Evolutionary conservation across 108 stramenopile species (phyloP).

Genomic region (Aurantiochytrium sp.): DNA sequence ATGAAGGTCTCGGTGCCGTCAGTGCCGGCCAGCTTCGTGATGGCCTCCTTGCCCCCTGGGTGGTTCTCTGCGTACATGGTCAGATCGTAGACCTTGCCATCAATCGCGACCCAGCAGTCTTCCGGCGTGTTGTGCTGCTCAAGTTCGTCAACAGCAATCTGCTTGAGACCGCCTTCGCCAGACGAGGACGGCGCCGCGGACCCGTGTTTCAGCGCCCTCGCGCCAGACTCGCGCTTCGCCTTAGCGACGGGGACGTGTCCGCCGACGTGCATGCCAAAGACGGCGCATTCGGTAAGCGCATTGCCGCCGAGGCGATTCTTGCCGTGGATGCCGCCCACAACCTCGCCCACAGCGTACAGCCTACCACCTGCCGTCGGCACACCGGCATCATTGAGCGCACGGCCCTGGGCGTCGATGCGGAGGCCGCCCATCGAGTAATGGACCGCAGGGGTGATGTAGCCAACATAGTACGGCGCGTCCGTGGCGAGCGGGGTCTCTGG

Average conservation of each 20-base stretch:
- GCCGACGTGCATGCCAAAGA: slow-evolving; percentile 45
- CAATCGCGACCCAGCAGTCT: slow-evolving; percentile 82
- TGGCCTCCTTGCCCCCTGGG: slow-evolving; percentile 77
- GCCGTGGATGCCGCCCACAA: slow-evolving; percentile 56
- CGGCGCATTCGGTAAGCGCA: slow-evolving; percentile 54
- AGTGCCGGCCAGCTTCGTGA: slow-evolving; percentile 69
- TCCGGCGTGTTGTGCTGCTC: slow-evolving; percentile 67
- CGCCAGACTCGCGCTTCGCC: too few relatives aligned
- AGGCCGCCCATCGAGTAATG: slow-evolving; percentile 39
- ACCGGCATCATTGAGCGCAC: background rate
- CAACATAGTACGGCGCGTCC: background rate
- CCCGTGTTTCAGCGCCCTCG: too few relatives aligned
- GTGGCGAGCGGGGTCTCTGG: background rate
- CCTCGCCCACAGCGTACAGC: slow-evolving; percentile 54
- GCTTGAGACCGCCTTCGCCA: slow-evolving; percentile 36
- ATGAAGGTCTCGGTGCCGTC: slow-evolving; percentile 77
- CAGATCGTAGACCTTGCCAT: slow-evolving; percentile 79
- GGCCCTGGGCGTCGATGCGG: background rate
- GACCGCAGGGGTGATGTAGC: slow-evolving; percentile 34
- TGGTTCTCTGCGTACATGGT: slow-evolving; percentile 84
- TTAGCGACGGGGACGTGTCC: background rate
- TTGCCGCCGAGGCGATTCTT: slow-evolving; percentile 56
- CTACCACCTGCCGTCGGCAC: slow-evolving; percentile 36
- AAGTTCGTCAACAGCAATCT: slow-evolving; percentile 60
- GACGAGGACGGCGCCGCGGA: too few relatives aligned